These are phyloP conservation scores for Aspergillus avenaceus DNA, from an alignment of 495 filamentous ascomycete genomes.

Conservation along the genomic window DNA sequence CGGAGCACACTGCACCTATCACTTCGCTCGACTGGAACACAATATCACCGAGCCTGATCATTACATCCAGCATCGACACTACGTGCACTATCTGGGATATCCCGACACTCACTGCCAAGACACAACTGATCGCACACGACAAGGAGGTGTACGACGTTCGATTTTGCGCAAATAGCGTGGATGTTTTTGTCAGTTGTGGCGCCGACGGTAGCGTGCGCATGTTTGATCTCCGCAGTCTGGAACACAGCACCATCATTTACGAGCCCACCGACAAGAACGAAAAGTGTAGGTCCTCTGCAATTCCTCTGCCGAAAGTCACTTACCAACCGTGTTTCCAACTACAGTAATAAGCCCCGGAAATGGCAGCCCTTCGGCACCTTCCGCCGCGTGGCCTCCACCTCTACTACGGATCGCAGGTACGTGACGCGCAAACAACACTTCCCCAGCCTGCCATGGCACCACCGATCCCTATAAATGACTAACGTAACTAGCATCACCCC, in stretches of 20 bases:
- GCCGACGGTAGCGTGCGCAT: conserved; percentile 97
- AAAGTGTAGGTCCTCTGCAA: conserved; percentile 53
- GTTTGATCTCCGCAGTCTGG: conserved; percentile 95
- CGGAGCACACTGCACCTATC: conserved; percentile 93
- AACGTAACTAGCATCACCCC: conserved; percentile 69
- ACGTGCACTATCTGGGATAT: conserved; percentile 99
- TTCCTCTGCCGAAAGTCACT: neutral
- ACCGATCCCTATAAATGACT: conserved; percentile 4
- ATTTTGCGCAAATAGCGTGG: conserved; percentile 92
- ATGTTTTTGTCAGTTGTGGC: conserved; percentile 96
- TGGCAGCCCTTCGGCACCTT: conserved; percentile 61
- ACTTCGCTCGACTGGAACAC: conserved; percentile 98
- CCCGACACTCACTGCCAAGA: conserved; percentile 94
- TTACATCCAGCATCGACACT: conserved; percentile 97
- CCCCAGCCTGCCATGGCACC: neutral
- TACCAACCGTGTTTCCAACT: neutral
- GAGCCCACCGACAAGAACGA: conserved; percentile 89
- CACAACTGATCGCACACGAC: conserved; percentile 96
- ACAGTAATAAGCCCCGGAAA: conserved; percentile 48
- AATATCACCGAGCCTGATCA: conserved; percentile 91
- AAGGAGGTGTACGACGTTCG: conserved; percentile 99
- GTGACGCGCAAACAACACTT: neutral
- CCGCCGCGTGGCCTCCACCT: conserved; percentile 76
- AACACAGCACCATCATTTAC: conserved; percentile 99
- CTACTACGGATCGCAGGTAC: conserved; percentile 75